Percentiles rank a stretch among this genome's conserved stretches.
Evolutionary conservation across 1,284 basidiomycete genomes (phyloP).

Genomic region (Leccinum colubrinum): DNA sequence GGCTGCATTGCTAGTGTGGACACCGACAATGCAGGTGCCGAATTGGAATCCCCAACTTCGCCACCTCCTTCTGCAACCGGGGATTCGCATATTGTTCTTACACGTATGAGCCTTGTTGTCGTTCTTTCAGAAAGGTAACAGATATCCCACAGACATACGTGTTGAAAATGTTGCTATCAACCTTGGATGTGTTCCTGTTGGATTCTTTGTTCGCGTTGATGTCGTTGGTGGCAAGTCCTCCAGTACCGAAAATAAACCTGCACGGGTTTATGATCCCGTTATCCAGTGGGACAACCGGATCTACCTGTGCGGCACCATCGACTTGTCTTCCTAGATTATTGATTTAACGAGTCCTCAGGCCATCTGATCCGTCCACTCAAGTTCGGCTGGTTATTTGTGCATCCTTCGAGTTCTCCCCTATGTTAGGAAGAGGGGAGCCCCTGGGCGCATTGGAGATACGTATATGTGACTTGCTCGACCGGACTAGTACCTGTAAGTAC

Average conservation of each 20-base stretch:
- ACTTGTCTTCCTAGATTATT: not conserved
- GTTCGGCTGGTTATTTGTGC: slow-evolving; percentile 14
- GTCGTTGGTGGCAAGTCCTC: not conserved
- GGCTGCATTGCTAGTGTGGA: not conserved
- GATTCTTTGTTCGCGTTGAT: slow-evolving; percentile 13
- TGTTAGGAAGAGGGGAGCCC: slow-evolving; percentile 12
- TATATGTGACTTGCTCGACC: slow-evolving; percentile 8
- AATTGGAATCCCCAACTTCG: not conserved
- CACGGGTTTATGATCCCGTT: not conserved
- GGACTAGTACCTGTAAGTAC: not conserved
- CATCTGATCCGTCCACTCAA: not conserved
- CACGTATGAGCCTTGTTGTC: not conserved
- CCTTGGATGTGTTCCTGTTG: slow-evolving; percentile 12
- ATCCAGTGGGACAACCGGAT: slow-evolving; percentile 18
- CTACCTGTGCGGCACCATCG: slow-evolving; percentile 4
- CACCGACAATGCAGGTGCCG: not conserved
- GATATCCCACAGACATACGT: slow-evolving; percentile 6
- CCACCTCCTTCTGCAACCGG: not conserved
- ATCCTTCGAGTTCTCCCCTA: slow-evolving; percentile 15
- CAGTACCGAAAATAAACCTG: slow-evolving; percentile 9
- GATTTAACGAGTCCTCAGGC: slow-evolving; percentile 4
- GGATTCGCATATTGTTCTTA: not conserved
- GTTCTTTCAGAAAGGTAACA: not conserved
- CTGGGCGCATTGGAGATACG: slow-evolving; percentile 1
- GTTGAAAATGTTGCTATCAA: slow-evolving; percentile 1